Percentiles rank a stretch among this genome's conserved stretches.
Evolutionary conservation across 177 flowering plant genomes (phyloP).

Genomic region (Tripterygium wilfordii): DNA sequence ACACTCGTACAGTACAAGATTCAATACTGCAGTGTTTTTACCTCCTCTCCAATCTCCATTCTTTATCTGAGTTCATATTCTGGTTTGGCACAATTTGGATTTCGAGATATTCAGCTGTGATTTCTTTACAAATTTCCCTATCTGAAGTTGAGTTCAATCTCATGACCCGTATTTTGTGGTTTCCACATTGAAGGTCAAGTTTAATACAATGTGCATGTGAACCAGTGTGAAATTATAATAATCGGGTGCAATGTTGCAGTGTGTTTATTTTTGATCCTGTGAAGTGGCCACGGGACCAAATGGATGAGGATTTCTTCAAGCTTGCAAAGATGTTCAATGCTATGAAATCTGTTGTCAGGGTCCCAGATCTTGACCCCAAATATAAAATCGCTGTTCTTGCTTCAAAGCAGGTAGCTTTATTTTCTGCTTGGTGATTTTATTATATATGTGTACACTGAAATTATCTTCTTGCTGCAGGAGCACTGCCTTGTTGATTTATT

Average conservation of each 20-base stretch:
- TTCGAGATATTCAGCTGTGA: too few species aligned
- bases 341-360: constrained; percentile 51
- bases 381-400: constrained; percentile 85
- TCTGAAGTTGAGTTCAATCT: too few species aligned
- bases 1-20: too few species aligned
- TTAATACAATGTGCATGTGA: not conserved
- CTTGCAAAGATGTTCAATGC: constrained; percentile 53
- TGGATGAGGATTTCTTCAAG: constrained; percentile 63
- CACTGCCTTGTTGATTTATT: constrained; percentile 87
- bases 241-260: too few species aligned
- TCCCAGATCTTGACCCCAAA: constrained; percentile 69
- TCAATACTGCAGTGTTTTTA: too few species aligned
- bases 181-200: too few species aligned
- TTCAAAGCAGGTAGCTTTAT: constrained; percentile 68
- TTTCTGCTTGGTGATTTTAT: not conserved
- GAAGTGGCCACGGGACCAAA: constrained; percentile 62
- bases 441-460: constrained; percentile 3
- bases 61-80: too few species aligned
- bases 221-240: too few species aligned
- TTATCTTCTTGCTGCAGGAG: constrained; percentile 43
- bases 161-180: too few species aligned
- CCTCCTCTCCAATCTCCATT: too few species aligned
- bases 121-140: too few species aligned
- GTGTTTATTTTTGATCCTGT: constrained; percentile 67
- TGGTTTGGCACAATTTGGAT: too few species aligned